Conservation (phyloP, 305 asterid species). For the Fraxinus sp. region DNA sequence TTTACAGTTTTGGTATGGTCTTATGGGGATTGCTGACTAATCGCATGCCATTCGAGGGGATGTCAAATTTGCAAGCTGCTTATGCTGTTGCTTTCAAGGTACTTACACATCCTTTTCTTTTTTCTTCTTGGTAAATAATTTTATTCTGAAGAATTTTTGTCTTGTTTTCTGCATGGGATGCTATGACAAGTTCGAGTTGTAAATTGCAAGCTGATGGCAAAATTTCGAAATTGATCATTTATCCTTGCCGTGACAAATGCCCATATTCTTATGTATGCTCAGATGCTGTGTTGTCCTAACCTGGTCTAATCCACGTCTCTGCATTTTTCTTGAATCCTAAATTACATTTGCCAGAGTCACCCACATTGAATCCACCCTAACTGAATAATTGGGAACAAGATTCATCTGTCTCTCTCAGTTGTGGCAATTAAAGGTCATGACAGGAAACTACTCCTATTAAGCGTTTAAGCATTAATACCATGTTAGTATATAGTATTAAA, state of each 20-base stretch:
- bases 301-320: neutral
- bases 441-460: neutral
- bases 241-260: neutral
- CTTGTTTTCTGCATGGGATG: neutral
- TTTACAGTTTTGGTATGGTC: conserved; percentile 90
- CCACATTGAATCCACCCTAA: neutral
- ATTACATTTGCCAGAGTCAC: neutral
- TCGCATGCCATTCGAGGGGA: conserved; percentile 97
- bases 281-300: neutral
- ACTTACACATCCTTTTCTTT: neutral
- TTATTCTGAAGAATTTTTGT: neutral
- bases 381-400: neutral
- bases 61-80: conserved; percentile 98
- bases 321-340: neutral
- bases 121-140: neutral
- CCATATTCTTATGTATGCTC: neutral
- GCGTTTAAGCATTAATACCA: neutral
- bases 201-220: neutral
- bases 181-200: neutral
- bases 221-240: neutral
- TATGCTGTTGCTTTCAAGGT: conserved; percentile 99
- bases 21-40: conserved; percentile 84
- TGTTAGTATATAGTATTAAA: neutral
- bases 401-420: neutral
- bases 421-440: neutral